Base-by-base conservation (phyloP, 2,329 filamentous ascomycete genomes). In the Macroventuria anomochaeta region DNA sequence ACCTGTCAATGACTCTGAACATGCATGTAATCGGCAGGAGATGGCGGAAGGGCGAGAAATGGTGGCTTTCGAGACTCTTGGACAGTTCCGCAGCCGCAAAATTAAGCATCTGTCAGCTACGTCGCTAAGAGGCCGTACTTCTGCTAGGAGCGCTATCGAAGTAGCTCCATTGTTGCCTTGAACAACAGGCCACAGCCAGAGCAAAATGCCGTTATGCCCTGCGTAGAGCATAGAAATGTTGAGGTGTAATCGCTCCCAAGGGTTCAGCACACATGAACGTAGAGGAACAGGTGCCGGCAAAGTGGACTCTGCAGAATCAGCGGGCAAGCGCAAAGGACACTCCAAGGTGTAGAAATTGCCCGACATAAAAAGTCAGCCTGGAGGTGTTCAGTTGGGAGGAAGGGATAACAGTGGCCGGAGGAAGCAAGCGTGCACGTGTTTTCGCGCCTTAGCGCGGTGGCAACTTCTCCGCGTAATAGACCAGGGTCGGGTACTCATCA, bases 381-480 rank as follows among this genome's bases (percentile, higher is more conserved):
- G 12, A 28, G 15, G 11, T 36, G 32, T 20, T 4, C n/a, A 8
- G 11, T 8, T n/a, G 26, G 7, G 11, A 13, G 17, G 21, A 11
- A 15, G 17, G 1, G 18, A 13, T 3, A 5, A 10, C 11, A 11
- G 10, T 10, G 13, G 6, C 18, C 20, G 15, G 13, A 53, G 32
- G 17, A 13, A 32, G 29, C 31, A 36, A 37, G 18, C 33, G 33
- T 15, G 12, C 43, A 53, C 51, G 51, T 53, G 51, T 23, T 15
- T 17, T 33, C 51, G 51, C 33, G 51, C 28, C 10, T 36, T 44
- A 34, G 44, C 43, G 51, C 17, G 33, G 51, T 54, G 51, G 51
- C 51, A 25, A 54, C 21, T 11, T 23, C 31, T 8, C 2, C 13
- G 7, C 36, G 36, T 6, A 17, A 33, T 40, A 5, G 44, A 47